Base-by-base conservation (phyloP, 148 eudicot genomes). In the Amaranthus hypochondriacus region DNA sequence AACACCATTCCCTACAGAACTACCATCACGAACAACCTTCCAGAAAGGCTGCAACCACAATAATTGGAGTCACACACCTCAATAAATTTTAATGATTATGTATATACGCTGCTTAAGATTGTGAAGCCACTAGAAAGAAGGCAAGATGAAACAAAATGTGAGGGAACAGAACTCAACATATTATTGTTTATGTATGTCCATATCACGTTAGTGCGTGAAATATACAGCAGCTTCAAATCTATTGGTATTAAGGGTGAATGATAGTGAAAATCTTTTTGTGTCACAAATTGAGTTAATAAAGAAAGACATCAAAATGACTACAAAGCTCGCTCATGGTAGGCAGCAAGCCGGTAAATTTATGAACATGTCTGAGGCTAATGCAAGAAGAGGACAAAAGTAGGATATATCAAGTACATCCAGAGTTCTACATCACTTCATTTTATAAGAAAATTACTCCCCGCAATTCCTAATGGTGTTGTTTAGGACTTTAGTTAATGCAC, bases 1-100 rank as follows among this genome's bases (percentile, higher is more conserved):
- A 74, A 95, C 96, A 69, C 99, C 92, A 72, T 83, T 66, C 72
- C 99, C 99, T 73, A 74, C 79, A 63, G 96, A 95, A 79, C 43
- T 65, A 59, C 99, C 97, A 83, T 95, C 99, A 72, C 83, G 86
- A 6, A 88, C 89, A 78, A 95, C 99, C 82, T 90, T 92, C 99
- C 99, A 95, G 77, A 83, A 95, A 64, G 96, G 97, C 99, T 95
- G 88, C 77, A 76, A 82, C 18, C 69, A 76, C 39, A 76, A 55
- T 80, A 39, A n/a, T 21, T 4, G 3, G 2, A 47, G 42, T 50
- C 46, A 69, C 60, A 76, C 18, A 13, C 13, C 5, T 52, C 56
- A 49, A 42, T 9, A 9, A 18, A 13, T 61, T 39, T 9, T 15
- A 44, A 18, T 10, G 6, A 53, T n/a, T 18, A 67, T 21, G 43